Conservation (phyloP, 257 asterid genomes). For the Solanum piurae region DNA sequence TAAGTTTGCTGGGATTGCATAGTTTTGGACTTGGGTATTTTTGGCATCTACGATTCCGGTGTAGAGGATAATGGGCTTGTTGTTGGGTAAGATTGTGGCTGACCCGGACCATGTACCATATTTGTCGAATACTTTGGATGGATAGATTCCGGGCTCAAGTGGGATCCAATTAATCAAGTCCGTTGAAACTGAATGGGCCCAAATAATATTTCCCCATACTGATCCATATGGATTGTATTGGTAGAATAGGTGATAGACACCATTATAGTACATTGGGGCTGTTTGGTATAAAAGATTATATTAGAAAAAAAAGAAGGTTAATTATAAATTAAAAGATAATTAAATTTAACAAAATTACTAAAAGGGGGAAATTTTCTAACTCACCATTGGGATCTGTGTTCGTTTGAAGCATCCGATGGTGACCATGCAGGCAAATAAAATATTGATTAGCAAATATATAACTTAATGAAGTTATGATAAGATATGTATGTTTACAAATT, state of each 20-base stretch:
- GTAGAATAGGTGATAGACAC: conserved; percentile 39
- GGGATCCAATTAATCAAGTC: conserved; percentile 40
- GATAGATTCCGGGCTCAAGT: conserved; percentile 21
- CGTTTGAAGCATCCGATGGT: neutral
- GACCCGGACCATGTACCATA: conserved; percentile 51
- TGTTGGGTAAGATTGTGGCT: conserved; percentile 30
- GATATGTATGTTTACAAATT: neutral
- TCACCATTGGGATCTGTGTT: conserved; percentile 41
- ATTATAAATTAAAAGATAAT: neutral
- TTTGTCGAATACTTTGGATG: conserved; percentile 28
- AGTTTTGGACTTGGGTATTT: conserved; percentile 36
- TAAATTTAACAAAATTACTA: neutral
- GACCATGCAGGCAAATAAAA: neutral
- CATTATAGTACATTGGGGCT: conserved; percentile 44
- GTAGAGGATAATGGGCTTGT: conserved; percentile 32
- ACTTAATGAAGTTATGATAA: neutral
- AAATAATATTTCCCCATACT: conserved; percentile 33
- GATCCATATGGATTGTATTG: conserved; percentile 40
- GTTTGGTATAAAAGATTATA: neutral
- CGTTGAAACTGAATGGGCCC: conserved; percentile 44
- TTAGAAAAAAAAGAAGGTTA: neutral
- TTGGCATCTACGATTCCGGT: conserved; percentile 28
- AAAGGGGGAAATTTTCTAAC: neutral
- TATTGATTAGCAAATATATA: neutral
- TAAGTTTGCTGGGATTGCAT: conserved; percentile 26